Evolutionary conservation across 75 land plant genomes (phyloP).

Genomic region (Chamaecyparis obtusa): DNA sequence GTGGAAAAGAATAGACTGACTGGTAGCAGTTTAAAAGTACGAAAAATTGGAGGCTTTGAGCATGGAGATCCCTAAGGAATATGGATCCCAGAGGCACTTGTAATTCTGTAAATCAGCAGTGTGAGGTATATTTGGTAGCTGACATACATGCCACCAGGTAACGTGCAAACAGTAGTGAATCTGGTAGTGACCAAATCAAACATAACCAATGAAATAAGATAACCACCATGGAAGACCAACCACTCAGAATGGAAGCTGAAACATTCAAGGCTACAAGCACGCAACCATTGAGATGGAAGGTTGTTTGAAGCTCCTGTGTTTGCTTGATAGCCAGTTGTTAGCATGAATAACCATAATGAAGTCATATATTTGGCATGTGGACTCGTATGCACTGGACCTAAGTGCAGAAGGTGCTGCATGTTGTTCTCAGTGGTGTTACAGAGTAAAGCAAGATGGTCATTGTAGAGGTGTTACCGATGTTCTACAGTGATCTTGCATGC

Average conservation of each 20-base stretch:
- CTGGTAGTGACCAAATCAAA: not conserved
- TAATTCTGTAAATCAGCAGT: not conserved
- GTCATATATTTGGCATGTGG: not conserved
- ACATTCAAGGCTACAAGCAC: not conserved
- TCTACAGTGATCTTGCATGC: not conserved
- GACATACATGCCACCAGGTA: not conserved
- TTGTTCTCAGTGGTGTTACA: not conserved
- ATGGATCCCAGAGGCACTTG: not conserved
- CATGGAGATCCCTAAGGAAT: too few species aligned
- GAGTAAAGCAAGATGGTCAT: not conserved
- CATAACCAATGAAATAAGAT: not conserved
- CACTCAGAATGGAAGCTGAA: not conserved
- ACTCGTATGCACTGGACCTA: not conserved
- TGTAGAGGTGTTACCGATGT: not conserved
- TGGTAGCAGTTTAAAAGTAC: too few species aligned
- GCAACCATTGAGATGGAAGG: not conserved
- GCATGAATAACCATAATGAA: not conserved
- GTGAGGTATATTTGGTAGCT: not conserved
- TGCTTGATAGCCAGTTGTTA: not conserved
- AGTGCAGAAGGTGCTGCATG: not conserved
- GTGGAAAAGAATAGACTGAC: too few species aligned
- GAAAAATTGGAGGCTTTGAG: too few species aligned
- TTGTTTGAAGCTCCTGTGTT: not conserved
- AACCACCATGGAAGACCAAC: not conserved
- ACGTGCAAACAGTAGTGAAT: not conserved